Conservation (phyloP, 1,284 basidiomycete species). For the Tetrapyrgos nigripes region DNA sequence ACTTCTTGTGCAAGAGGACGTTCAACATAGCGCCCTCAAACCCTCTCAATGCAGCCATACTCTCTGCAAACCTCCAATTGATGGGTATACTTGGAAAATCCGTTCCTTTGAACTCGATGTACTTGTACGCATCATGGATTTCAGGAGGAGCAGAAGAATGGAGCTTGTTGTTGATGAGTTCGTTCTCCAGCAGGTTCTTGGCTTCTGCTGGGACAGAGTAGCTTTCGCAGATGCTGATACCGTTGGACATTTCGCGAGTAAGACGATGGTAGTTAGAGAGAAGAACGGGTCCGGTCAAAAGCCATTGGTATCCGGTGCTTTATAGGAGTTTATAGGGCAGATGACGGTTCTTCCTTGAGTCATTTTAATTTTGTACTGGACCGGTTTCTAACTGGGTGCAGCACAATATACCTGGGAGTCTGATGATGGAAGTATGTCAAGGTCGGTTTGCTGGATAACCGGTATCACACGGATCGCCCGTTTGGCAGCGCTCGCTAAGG, state of each 20-base stretch:
- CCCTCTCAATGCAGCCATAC: conserved; percentile 31
- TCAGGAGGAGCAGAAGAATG: conserved; percentile 22
- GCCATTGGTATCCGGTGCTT: too few species aligned
- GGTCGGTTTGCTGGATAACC: too few species aligned
- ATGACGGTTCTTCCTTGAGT: too few species aligned
- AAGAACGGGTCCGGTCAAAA: too few species aligned
- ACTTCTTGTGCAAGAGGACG: conserved; percentile 26
- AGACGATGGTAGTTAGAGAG: neutral
- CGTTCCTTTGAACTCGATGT: conserved; percentile 22
- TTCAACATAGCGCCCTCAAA: conserved; percentile 32
- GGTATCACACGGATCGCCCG: too few species aligned
- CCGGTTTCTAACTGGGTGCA: too few species aligned
- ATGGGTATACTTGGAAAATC: conserved; percentile 24
- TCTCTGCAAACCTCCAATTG: conserved; percentile 32
- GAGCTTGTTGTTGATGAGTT: conserved; percentile 25
- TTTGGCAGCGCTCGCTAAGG: too few species aligned
- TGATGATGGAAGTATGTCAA: too few species aligned
- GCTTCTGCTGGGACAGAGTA: conserved; percentile 18
- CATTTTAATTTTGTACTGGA: too few species aligned
- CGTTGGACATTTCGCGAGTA: neutral
- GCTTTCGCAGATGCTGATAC: too few species aligned
- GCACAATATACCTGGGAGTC: too few species aligned
- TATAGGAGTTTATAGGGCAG: too few species aligned
- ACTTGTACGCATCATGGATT: conserved; percentile 23
- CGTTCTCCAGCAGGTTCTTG: conserved; percentile 23